Conservation (phyloP, 257 asterid species). For the Salvia hispanica region DNA sequence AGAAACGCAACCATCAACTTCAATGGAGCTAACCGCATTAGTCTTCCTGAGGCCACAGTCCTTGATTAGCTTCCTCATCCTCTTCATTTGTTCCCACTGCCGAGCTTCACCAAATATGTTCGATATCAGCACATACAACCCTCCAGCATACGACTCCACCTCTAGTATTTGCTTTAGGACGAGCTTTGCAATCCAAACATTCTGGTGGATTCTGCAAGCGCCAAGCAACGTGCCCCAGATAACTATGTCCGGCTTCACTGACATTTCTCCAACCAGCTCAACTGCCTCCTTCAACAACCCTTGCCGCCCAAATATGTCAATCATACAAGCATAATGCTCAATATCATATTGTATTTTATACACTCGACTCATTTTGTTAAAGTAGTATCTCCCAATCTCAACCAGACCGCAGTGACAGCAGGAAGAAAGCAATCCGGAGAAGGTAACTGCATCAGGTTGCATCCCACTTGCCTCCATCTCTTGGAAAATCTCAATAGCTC, state of each 20-base stretch:
- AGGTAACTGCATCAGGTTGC: slow-evolving; percentile 61
- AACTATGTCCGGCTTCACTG: slow-evolving; percentile 54
- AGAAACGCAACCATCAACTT: slow-evolving; percentile 38
- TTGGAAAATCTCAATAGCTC: slow-evolving; percentile 54
- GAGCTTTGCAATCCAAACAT: slow-evolving; percentile 45
- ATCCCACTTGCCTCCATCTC: slow-evolving; percentile 54
- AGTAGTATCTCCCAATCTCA: slow-evolving; percentile 48
- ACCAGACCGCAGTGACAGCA: slow-evolving; percentile 67
- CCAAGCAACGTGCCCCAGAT: slow-evolving; percentile 65
- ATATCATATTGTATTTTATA: slow-evolving; percentile 43
- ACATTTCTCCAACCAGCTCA: slow-evolving; percentile 50
- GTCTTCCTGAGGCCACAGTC: slow-evolving; percentile 40
- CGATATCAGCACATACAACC: slow-evolving; percentile 54
- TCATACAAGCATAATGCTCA: slow-evolving; percentile 64
- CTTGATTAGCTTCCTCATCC: slow-evolving; percentile 56
- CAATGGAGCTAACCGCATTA: slow-evolving; percentile 54
- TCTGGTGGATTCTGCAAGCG: slow-evolving; percentile 51
- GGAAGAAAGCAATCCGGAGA: slow-evolving; percentile 62
- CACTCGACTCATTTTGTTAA: slow-evolving; percentile 41
- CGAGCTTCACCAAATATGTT: slow-evolving; percentile 59
- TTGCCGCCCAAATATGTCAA: slow-evolving; percentile 61
- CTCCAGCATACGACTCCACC: slow-evolving; percentile 43
- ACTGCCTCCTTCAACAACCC: slow-evolving; percentile 58
- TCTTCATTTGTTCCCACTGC: slow-evolving; percentile 57
- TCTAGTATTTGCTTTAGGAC: slow-evolving; percentile 57